These are phyloP conservation scores for Bathelium albidoporum DNA, from an alignment of 495 filamentous ascomycete genomes.

Conservation along the genomic window DNA sequence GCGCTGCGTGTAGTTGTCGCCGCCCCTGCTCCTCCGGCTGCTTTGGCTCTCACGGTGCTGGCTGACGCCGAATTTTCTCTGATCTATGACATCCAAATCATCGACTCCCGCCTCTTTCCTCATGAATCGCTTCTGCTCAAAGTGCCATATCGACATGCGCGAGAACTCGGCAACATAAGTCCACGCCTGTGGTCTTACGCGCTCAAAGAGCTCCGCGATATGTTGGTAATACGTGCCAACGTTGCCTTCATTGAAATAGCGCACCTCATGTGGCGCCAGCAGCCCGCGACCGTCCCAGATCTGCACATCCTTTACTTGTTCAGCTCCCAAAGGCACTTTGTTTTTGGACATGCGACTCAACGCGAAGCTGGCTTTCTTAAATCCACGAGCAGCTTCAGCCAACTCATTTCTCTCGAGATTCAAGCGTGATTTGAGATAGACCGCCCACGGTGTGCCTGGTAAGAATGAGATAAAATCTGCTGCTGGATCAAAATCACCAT, in stretches of 20 bases:
- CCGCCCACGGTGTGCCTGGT: slow-evolving; percentile 57
- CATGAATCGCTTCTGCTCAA: slow-evolving; percentile 6
- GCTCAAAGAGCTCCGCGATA: slow-evolving; percentile 69
- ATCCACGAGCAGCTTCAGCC: slow-evolving; percentile 60
- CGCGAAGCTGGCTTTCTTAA: slow-evolving; percentile 72
- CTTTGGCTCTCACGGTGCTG: background rate
- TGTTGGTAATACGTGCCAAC: slow-evolving; percentile 72
- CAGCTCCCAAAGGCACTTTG: background rate
- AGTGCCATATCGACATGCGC: slow-evolving; percentile 55
- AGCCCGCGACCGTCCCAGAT: slow-evolving; percentile 46
- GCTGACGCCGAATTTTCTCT: background rate
- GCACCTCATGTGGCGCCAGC: slow-evolving; percentile 59
- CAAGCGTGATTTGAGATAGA: slow-evolving; percentile 77
- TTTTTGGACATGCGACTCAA: slow-evolving; percentile 43
- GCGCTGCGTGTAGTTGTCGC: background rate
- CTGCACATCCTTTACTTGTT: slow-evolving; percentile 13
- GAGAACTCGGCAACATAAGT: slow-evolving; percentile 80
- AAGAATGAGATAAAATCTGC: slow-evolving; percentile 61
- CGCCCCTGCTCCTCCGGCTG: background rate
- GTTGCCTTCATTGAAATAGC: slow-evolving; percentile 64
- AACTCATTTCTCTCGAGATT: slow-evolving; percentile 62
- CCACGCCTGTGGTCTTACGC: slow-evolving; percentile 41
- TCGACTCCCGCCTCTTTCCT: background rate
- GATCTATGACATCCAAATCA: background rate
- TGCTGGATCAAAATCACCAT: slow-evolving; percentile 24